Base-by-base conservation (phyloP, 805 yeast genomes). In the Candida incommunis region DNA sequence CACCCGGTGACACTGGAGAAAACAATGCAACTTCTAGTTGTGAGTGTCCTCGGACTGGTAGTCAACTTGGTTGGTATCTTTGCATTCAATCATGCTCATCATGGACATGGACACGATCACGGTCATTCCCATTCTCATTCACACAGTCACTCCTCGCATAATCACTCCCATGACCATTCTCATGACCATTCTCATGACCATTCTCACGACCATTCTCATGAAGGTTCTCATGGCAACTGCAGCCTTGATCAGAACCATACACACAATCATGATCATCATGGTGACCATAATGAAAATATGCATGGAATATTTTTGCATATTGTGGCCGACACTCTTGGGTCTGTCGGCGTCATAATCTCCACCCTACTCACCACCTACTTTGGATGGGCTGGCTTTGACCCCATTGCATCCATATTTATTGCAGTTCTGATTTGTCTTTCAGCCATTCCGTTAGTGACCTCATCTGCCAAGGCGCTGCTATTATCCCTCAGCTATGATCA, bases 291-390 rank as follows among this genome's bases (percentile, higher is more conserved):
- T 52, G 80, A 75, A 37, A 90, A 90, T 60, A 83, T 90, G 94
- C 78, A 81, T 47, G 99, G 99, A 13, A 85, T 92, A 3, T 92
- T 92, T 56, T 66, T 92, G 41, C 99, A 92, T 54, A 83, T 92
- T 24, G 59, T 92, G 41, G 99, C 99, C 0, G 99, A 92, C 56
- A 88, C 97, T 0, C 66, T 92, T 35, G 99, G 99, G 0, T 90
- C 97, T 0, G 94, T 88, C 0, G 97, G 97, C 4, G 99, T 94
- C 16, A 88, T 92, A n/a, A 62, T 86, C 1, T 87, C 96, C 0
- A 90, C 98, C 0, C 45, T 86, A 3, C 64, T 92, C 34, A 82
- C 90, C 5, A 76, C 79, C 47, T 55, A 77, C 26, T 80, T 82
- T 60, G 75, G 76, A 16, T 74, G 83, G 76, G 74, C 78, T 45